phyloP scores from a whole-genome alignment of 2,329 filamentous ascomycete genomes.

The Sporothrix schenckii region DNA sequence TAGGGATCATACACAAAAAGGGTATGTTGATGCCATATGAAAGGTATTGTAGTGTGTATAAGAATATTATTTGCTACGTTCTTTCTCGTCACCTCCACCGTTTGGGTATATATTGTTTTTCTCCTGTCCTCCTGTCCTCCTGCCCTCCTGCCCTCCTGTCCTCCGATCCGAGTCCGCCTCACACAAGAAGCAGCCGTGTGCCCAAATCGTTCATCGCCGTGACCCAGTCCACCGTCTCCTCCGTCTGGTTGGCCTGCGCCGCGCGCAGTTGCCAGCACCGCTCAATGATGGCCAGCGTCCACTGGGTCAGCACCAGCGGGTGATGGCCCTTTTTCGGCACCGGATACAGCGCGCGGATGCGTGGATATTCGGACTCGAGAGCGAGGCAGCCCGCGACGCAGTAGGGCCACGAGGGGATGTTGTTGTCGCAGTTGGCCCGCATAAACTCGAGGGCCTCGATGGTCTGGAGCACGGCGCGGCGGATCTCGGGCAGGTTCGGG shows the following conservation, averaged over 20 bases:
- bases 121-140: not conserved
- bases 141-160: not conserved
- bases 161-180: not conserved
- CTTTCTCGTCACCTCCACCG: not conserved
- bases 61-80: not conserved
- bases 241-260: not conserved
- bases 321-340: slow-evolving; percentile 23
- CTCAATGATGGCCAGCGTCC: slow-evolving; percentile 30
- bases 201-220: slow-evolving; percentile 30
- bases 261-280: slow-evolving; percentile 30
- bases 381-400: slow-evolving; percentile 31
- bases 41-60: too few relatives aligned
- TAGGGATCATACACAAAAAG: not conserved
- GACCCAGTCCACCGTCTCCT: slow-evolving; percentile 31
- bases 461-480: slow-evolving; percentile 28
- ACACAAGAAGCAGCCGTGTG: slow-evolving; percentile 28
- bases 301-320: slow-evolving; percentile 29
- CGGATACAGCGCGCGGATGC: slow-evolving; percentile 28
- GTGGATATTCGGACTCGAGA: slow-evolving; percentile 28
- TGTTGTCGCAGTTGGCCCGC: slow-evolving; percentile 28
- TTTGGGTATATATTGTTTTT: too few relatives aligned
- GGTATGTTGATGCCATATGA: not conserved
- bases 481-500: slow-evolving; percentile 28
- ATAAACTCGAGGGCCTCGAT: slow-evolving; percentile 27
- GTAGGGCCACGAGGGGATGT: slow-evolving; percentile 29